Base-by-base conservation (phyloP, 805 yeast genomes). In the Ogataea ramenticola region DNA sequence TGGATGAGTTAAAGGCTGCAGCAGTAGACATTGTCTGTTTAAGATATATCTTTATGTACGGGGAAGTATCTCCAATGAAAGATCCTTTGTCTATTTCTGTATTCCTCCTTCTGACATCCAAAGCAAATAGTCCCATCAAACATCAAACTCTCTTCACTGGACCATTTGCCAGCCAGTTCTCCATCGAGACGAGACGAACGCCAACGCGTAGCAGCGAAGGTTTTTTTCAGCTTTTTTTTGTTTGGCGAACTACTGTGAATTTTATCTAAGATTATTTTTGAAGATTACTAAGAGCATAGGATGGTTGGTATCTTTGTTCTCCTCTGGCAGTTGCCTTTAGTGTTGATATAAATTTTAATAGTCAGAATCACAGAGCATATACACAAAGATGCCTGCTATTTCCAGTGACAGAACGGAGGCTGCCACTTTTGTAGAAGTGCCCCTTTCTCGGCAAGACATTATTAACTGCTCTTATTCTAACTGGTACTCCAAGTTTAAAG, bases 401-500 rank as follows among this genome's bases (percentile, higher is more conserved):
- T 5, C 32, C 12, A 29, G n/a, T 29, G 32, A 34, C 8, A 19
- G 12, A 4, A 24, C 19, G 15, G 39, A 2, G 11, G 8, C 27
- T 29, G 34, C 48, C n/a, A 39, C 48, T 3, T 61, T 64, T 41
- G 46, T 39, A 11, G 60, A 60, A 20, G 39, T 61, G 21, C 46
- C 52, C 3, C 42, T 58, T 3, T 54, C 72, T 3, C 59, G 53
- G 30, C 57, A 60, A 10, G 79, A 79, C 35, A 59, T 80, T 14
- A 52, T 70, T 37, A 70, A 72, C 57, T 80, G 86, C 47, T 58
- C 71, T 14, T 80, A 71, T 51, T 74, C 86, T 0, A 54, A 64
- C 4, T 85, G 95, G 95, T 74, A 80, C 53, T 57, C 67, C 5
- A 53, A 59, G 32, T 82, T 79, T 54, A 64, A 68, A 45, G 56